These are phyloP conservation scores for Auriculariales sp. DNA, from an alignment of 768 basidiomycete genomes.

Conservation along the genomic window DNA sequence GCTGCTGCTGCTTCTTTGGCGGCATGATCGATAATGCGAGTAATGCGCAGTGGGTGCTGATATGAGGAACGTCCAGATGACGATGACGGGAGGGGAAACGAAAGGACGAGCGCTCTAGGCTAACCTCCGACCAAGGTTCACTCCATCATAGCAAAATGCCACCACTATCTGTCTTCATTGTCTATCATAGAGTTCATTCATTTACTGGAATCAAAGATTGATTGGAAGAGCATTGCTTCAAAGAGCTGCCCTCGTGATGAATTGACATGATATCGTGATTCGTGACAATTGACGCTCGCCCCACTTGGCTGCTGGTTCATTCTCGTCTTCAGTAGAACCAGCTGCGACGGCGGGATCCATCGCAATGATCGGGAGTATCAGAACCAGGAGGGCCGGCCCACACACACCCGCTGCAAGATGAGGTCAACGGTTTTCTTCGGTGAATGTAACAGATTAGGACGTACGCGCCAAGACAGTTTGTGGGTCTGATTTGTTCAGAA, in stretches of 20 bases:
- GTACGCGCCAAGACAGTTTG: too few species aligned
- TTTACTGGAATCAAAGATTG: too few species aligned
- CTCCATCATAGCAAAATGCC: too few species aligned
- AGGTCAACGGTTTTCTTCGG: too few species aligned
- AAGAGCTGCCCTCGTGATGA: too few species aligned
- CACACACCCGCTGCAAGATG: not conserved
- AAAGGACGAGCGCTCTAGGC: not conserved
- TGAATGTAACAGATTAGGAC: too few species aligned
- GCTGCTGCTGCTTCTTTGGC: constrained; percentile 54
- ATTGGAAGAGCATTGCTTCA: too few species aligned
- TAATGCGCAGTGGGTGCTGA: not conserved
- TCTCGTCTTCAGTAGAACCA: not conserved
- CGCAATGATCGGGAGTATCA: not conserved
- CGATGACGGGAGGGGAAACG: not conserved
- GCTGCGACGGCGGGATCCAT: not conserved
- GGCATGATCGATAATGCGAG: constrained; percentile 34
- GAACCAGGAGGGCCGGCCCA: not conserved
- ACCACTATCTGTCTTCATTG: too few species aligned
- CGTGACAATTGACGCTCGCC: too few species aligned
- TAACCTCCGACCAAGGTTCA: too few species aligned
- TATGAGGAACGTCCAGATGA: not conserved
- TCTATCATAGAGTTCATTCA: too few species aligned
- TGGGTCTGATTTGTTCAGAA: not conserved
- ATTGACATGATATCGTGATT: too few species aligned
- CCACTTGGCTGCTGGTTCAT: not conserved